Base-by-base conservation (phyloP, 352 stramenopile genomes). In the Globisporangium alternatum region DNA sequence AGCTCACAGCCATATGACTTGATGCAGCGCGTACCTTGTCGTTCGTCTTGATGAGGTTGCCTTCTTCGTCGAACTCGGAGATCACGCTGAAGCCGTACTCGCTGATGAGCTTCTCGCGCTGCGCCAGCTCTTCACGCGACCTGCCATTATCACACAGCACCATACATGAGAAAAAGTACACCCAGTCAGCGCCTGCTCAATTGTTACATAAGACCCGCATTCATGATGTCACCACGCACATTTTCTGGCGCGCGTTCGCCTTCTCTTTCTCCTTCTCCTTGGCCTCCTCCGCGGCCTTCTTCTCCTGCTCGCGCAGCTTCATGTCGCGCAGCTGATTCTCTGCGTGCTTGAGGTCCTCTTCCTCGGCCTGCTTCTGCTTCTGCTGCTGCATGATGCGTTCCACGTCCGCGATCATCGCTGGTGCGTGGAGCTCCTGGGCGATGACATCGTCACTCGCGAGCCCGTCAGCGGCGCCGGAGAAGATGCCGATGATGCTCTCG, bases 21-120 rank as follows among this genome's bases (percentile, higher is more conserved):
- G 2, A 43, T 56, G 13, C 51, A 22, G 17, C 9, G 21, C 31
- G 31, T 41, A 83, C 77, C 69, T 89, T 89, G 69, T 91, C 80
- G 53, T 77, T 80, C 21, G 77, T 84, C 71, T 90, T 86, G 67
- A 92, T 76, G 15, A 95, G 72, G 65, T 95, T 93, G 47, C 83
- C 86, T 15, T 93, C 82, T 66, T 95, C 86, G 60, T 95, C 86
- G 61, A 92, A 90, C 71, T 92, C 83, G 0, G 83, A 91, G 63
- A 91, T 80, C 37, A 81, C 74, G 13, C 78, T 89, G 64, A 91
- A 89, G 33, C 86, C 86, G 61, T 95, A 95, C 56, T 81, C 81
- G 45, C 69, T 90, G 56, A 95, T 86, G 55, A 95, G 78, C 65
- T 92, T 86, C 67, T 95, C 86, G 1, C 83, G 74, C 43, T 80